These are phyloP conservation scores for Elsinoe necatrix DNA, from an alignment of 2,329 filamentous ascomycete genomes.

Conservation along the genomic window DNA sequence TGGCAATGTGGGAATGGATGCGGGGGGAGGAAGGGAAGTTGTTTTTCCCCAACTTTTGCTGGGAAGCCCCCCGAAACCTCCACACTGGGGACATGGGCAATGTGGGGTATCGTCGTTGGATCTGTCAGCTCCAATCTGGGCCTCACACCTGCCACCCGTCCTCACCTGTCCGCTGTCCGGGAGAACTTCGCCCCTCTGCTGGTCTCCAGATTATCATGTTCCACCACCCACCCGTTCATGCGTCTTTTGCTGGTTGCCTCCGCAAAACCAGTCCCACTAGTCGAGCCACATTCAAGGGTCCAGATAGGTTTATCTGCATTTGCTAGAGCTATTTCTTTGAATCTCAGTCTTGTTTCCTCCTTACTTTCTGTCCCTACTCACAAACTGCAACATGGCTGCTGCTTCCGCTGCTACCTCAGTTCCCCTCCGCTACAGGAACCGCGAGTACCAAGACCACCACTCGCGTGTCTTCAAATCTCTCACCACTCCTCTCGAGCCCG, in stretches of 20 bases:
- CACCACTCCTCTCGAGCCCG: background rate
- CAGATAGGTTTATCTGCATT: background rate
- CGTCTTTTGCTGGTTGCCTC: conserved; percentile 6
- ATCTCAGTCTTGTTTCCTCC: background rate
- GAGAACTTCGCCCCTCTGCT: background rate
- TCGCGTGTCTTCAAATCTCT: background rate
- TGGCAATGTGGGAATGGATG: background rate
- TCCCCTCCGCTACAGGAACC: background rate
- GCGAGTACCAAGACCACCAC: conserved; percentile 7
- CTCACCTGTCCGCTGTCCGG: background rate
- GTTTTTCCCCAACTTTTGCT: conserved; percentile 7
- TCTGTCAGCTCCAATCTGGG: too few species aligned
- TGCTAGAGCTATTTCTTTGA: background rate
- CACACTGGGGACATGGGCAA: background rate
- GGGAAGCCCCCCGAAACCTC: background rate
- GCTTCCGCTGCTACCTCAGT: background rate
- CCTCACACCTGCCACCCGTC: background rate
- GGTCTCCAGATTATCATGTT: background rate
- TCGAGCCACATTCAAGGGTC: background rate
- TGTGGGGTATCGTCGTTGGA: conserved; percentile 5
- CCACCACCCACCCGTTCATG: background rate
- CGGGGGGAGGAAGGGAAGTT: background rate
- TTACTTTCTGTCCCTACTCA: background rate
- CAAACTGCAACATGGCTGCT: background rate
- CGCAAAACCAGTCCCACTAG: background rate